These are phyloP conservation scores for Cryphonectria radicalis DNA, from an alignment of 2,329 filamentous ascomycete species.

Conservation along the genomic window DNA sequence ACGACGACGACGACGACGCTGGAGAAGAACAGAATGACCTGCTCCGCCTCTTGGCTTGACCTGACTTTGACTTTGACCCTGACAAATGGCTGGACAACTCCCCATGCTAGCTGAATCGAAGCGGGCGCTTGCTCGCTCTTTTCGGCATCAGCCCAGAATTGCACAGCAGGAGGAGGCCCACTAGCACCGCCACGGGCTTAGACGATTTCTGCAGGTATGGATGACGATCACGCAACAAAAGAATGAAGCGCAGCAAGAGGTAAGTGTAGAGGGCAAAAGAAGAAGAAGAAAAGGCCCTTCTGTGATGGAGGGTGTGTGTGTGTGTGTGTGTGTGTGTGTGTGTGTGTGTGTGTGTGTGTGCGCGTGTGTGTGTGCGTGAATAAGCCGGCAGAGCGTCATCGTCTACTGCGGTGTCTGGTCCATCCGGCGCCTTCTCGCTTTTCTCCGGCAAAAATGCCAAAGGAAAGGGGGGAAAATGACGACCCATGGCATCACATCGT, in stretches of 20 bases:
- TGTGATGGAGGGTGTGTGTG: no score
- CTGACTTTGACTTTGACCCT: background rate
- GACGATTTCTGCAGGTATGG: background rate
- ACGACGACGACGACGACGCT: background rate
- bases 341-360: no score
- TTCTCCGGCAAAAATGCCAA: background rate
- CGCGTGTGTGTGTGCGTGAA: no score
- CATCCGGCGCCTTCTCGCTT: background rate
- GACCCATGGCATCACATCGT: background rate
- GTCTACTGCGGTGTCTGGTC: background rate
- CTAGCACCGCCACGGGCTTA: background rate
- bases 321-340: background rate
- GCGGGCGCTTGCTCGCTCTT: constrained; percentile 1
- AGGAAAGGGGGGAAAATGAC: background rate
- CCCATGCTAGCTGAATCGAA: background rate
- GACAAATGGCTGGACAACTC: background rate
- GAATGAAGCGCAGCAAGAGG: background rate
- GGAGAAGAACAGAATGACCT: background rate
- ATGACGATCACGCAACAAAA: background rate
- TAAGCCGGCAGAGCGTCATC: background rate
- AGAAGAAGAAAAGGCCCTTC: background rate
- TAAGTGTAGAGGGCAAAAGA: background rate
- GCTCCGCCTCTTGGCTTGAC: background rate
- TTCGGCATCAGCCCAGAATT: background rate
- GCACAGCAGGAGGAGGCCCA: background rate